phyloP scores from a whole-genome alignment of 1,139 yeast genomes.

The Scheffersomyces cryptocercus region DNA sequence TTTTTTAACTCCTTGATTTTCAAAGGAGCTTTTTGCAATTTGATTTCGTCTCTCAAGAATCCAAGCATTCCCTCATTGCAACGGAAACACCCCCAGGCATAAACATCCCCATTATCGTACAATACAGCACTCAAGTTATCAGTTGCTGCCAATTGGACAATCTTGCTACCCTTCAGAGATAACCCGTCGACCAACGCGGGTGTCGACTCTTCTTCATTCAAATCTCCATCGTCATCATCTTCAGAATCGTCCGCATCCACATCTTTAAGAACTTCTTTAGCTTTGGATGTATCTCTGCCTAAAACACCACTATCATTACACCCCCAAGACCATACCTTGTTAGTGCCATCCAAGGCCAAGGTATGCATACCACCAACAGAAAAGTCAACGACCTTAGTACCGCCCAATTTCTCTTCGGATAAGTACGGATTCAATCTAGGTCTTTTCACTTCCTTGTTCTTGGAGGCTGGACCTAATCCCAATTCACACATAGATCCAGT shows the following conservation, averaged over 20 bases:
- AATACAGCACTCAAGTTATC: constrained; percentile 86
- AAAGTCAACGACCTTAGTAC: constrained; percentile 63
- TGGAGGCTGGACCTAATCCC: constrained; percentile 89
- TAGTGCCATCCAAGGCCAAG: constrained; percentile 72
- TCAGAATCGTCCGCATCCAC: constrained; percentile 61
- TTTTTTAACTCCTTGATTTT: constrained; percentile 63
- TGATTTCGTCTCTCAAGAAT: constrained; percentile 60
- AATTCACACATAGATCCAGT: constrained; percentile 96
- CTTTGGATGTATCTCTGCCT: constrained; percentile 81
- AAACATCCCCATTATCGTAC: constrained; percentile 80
- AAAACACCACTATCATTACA: constrained; percentile 88
- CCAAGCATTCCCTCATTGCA: constrained; percentile 91
- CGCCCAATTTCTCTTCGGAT: constrained; percentile 49
- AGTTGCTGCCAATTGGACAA: constrained; percentile 88
- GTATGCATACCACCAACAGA: constrained; percentile 97
- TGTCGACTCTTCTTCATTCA: constrained; percentile 85
- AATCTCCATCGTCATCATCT: constrained; percentile 77
- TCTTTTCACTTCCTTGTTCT: constrained; percentile 88
- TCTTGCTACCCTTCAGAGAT: constrained; percentile 46
- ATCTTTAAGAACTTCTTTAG: constrained; percentile 61
- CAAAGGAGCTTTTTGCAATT: constrained; percentile 67
- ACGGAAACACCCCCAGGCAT: constrained; percentile 97
- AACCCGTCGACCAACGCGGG: constrained; percentile 75
- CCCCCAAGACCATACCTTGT: constrained; percentile 96
- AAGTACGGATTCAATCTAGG: constrained; percentile 87